Evolutionary conservation across 805 yeast species (phyloP).

Genomic region (Deakozyma indianensis): DNA sequence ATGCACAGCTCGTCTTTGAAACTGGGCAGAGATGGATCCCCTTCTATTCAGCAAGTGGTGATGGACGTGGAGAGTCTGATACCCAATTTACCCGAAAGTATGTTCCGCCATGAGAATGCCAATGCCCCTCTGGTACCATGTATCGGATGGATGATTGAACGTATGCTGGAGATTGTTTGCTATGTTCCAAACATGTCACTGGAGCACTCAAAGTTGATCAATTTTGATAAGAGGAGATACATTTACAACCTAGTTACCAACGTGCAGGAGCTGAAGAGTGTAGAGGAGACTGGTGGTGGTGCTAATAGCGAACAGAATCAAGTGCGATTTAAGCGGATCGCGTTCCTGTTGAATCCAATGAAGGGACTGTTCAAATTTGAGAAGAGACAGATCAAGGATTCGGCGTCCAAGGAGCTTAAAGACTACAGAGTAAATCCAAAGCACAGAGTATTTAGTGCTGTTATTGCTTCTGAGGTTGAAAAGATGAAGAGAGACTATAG

Average conservation of each 20-base stretch:
- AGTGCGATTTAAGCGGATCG: slow-evolving; percentile 13
- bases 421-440: slow-evolving; percentile 21
- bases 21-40: neutral
- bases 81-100: slow-evolving; percentile 14
- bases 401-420: slow-evolving; percentile 28
- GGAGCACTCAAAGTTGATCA: slow-evolving; percentile 49
- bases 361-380: slow-evolving; percentile 16
- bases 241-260: slow-evolving; percentile 47
- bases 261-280: slow-evolving; percentile 18
- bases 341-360: slow-evolving; percentile 20
- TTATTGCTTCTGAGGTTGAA: slow-evolving; percentile 35
- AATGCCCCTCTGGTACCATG: slow-evolving; percentile 54
- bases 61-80: slow-evolving; percentile 12
- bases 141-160: slow-evolving; percentile 80
- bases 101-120: slow-evolving; percentile 9
- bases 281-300: slow-evolving; percentile 5
- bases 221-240: slow-evolving; percentile 74
- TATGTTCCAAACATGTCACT: slow-evolving; percentile 68
- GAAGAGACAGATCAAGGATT: slow-evolving; percentile 21
- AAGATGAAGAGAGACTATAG: slow-evolving; percentile 38
- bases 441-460: slow-evolving; percentile 29
- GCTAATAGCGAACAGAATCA: slow-evolving; percentile 2
- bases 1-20: slow-evolving; percentile 12
- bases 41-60: slow-evolving; percentile 3
- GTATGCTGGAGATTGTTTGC: slow-evolving; percentile 61